A percentile compares a stretch with the other conserved stretches of the same genome.
Conservation (phyloP, 2,329 filamentous ascomycete species). For the Mycosphaerella arachidis region DNA sequence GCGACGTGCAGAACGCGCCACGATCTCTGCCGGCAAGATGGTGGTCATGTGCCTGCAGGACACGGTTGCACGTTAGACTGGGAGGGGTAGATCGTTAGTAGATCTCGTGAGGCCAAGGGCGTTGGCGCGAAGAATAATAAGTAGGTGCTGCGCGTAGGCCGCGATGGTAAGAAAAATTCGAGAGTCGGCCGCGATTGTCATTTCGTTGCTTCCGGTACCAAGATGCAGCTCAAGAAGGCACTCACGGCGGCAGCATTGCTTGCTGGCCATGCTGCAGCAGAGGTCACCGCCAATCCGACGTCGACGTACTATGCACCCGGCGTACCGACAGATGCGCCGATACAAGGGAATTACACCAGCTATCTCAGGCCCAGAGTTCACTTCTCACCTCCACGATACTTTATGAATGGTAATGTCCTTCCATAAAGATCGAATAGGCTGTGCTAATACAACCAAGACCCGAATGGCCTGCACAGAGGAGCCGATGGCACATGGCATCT, state of each 20-base stretch:
- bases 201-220: neutral
- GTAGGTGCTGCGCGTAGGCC: neutral
- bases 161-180: neutral
- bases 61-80: neutral
- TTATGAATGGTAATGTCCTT: slow-evolving; percentile 44
- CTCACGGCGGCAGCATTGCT: slow-evolving; percentile 34
- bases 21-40: neutral
- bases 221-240: slow-evolving; percentile 2
- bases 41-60: neutral
- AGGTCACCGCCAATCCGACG: slow-evolving; percentile 13
- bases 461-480: slow-evolving; percentile 60
- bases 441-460: slow-evolving; percentile 47
- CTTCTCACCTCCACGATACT: slow-evolving; percentile 51
- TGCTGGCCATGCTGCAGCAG: slow-evolving; percentile 11
- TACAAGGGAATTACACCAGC: slow-evolving; percentile 40
- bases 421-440: no score
- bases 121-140: neutral
- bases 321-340: slow-evolving; percentile 33
- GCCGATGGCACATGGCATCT: slow-evolving; percentile 56
- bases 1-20: neutral
- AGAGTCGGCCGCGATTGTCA: neutral
- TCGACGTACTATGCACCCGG: slow-evolving; percentile 26
- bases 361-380: slow-evolving; percentile 51
- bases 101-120: neutral
- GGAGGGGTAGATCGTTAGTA: slow-evolving; percentile 2